These are phyloP conservation scores for Phytophthora hibernalis DNA, from an alignment of 352 stramenopile genomes.

Conservation along the genomic window DNA sequence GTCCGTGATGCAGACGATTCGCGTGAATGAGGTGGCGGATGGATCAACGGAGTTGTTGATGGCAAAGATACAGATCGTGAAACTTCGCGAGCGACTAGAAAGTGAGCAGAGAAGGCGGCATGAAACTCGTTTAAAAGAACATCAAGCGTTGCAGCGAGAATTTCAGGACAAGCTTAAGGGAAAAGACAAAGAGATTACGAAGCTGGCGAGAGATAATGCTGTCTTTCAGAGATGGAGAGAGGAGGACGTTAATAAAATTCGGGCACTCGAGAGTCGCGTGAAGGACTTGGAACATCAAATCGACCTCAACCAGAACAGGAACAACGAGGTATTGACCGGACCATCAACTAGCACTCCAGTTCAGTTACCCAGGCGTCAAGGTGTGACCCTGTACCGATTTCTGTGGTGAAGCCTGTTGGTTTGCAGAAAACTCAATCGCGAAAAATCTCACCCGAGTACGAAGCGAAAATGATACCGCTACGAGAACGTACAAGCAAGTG, in stretches of 20 bases:
- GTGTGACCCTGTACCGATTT: slow-evolving; percentile 1
- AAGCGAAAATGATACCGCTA: slow-evolving; percentile 7
- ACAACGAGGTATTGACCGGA: not conserved
- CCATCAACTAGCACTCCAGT: not conserved
- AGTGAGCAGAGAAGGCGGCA: slow-evolving; percentile 55
- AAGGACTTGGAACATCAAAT: slow-evolving; percentile 47
- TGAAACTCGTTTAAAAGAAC: slow-evolving; percentile 65
- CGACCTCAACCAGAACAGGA: not conserved
- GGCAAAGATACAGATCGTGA: slow-evolving; percentile 67
- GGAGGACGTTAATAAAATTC: slow-evolving; percentile 65
- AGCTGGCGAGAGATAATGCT: slow-evolving; percentile 62
- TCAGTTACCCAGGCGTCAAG: slow-evolving; percentile 12
- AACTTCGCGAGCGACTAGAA: slow-evolving; percentile 57
- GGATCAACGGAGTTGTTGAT: slow-evolving; percentile 60
- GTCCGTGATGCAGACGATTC: slow-evolving; percentile 78
- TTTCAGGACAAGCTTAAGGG: slow-evolving; percentile 61
- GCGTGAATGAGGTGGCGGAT: slow-evolving; percentile 68
- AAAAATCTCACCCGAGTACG: slow-evolving; percentile 21
- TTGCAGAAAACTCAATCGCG: slow-evolving; percentile 31
- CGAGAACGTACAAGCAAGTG: slow-evolving; percentile 45
- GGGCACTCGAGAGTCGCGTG: slow-evolving; percentile 50
- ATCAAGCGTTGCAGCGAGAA: slow-evolving; percentile 50
- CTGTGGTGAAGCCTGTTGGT: not conserved
- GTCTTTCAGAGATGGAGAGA: slow-evolving; percentile 69
- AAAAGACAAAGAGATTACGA: slow-evolving; percentile 72